Conservation (phyloP, 257 asterid genomes). For the Salvia miltiorrhiza region DNA sequence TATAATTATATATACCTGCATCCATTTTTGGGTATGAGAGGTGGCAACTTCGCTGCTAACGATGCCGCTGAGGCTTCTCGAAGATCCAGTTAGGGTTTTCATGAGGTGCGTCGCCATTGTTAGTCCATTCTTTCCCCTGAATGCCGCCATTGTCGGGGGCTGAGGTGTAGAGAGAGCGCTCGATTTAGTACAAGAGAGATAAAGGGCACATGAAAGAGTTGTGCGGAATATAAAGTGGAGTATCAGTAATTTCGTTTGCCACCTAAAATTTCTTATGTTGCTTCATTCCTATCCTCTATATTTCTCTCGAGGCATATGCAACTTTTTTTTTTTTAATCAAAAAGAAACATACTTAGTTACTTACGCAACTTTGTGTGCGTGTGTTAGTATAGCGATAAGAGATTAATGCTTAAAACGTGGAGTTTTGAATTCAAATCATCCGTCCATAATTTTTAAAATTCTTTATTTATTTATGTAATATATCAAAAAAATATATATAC, state of each 20-base stretch:
- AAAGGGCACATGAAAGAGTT: not conserved
- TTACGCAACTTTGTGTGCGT: too few species aligned
- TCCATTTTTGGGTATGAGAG: slow-evolving; percentile 84
- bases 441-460: too few species aligned
- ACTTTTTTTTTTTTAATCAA: too few species aligned
- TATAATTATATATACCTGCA: slow-evolving; percentile 53
- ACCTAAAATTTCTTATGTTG: not conserved
- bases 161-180: slow-evolving; percentile 16
- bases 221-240: not conserved
- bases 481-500: too few species aligned
- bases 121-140: slow-evolving; percentile 41
- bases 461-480: too few species aligned
- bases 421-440: too few species aligned
- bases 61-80: slow-evolving; percentile 49
- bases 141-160: slow-evolving; percentile 40
- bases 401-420: too few species aligned
- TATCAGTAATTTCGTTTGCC: not conserved
- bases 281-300: not conserved
- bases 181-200: slow-evolving; percentile 2
- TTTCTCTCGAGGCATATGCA: too few species aligned
- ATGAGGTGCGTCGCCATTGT: slow-evolving; percentile 43
- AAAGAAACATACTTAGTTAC: too few species aligned
- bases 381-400: too few species aligned
- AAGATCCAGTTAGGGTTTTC: slow-evolving; percentile 44
- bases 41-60: slow-evolving; percentile 47